These are phyloP conservation scores for Begonia masoniana DNA, from an alignment of 306 rosid species.

Conservation along the genomic window DNA sequence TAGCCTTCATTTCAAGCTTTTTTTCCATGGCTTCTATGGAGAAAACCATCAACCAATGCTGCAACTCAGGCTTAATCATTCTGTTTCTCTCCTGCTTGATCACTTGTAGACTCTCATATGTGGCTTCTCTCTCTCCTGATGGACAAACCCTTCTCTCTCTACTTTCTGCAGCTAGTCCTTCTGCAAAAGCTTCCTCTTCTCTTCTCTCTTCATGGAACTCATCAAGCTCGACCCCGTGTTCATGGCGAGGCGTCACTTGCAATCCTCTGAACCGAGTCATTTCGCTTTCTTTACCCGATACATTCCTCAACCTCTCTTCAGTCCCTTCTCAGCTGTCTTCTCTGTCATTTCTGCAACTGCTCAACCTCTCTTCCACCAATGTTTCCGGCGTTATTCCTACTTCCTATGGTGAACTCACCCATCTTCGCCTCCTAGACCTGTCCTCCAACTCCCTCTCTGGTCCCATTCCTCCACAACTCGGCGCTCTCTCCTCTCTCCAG, in stretches of 20 bases:
- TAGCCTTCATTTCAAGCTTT: constrained; percentile 8
- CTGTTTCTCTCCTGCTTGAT: constrained; percentile 14
- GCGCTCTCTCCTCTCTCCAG: constrained; percentile 56
- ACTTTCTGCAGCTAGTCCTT: constrained; percentile 24
- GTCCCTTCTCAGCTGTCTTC: constrained; percentile 62
- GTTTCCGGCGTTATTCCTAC: constrained; percentile 73
- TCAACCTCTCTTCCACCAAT: constrained; percentile 84
- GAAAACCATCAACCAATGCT: constrained; percentile 1
- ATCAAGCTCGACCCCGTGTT: constrained; percentile 69
- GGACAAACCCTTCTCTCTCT: constrained; percentile 85
- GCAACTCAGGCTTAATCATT: not conserved
- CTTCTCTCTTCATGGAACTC: constrained; percentile 80
- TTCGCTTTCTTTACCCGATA: constrained; percentile 63
- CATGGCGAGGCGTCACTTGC: constrained; percentile 82
- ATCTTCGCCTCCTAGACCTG: constrained; percentile 74
- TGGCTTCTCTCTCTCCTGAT: constrained; percentile 60
- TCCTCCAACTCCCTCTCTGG: constrained; percentile 69
- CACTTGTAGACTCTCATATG: constrained; percentile 16
- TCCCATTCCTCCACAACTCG: constrained; percentile 61
- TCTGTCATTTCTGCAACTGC: constrained; percentile 74
- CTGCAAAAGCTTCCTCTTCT: constrained; percentile 36
- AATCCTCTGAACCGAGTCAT: constrained; percentile 82
- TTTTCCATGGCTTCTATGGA: constrained; percentile 29
- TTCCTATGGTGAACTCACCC: constrained; percentile 54
- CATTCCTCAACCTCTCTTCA: constrained; percentile 62